A percentile compares a stretch with the other conserved stretches of the same genome.
Conservation (phyloP, 1,139 yeast genomes). For the Geotrichum cucujoidarum region DNA sequence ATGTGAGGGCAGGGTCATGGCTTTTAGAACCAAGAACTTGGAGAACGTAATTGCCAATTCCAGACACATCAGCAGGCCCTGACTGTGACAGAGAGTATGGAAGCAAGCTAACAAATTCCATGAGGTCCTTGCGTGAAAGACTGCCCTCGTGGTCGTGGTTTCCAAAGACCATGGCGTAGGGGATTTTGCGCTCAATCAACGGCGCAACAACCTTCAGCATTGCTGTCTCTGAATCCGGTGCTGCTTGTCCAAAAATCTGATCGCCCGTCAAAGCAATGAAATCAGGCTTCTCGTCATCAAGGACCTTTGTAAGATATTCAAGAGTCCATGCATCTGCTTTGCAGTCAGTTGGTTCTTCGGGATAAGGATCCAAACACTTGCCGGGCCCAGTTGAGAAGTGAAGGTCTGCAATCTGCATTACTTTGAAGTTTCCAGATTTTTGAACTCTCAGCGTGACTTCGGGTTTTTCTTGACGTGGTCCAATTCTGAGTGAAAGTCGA, state of each 20-base stretch:
- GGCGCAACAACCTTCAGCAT: constrained; percentile 73
- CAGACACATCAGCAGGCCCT: constrained; percentile 65
- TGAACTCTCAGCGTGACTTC: constrained; percentile 37
- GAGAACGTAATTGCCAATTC: constrained; percentile 73
- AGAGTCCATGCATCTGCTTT: constrained; percentile 70
- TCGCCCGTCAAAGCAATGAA: constrained; percentile 84
- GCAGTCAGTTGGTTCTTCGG: constrained; percentile 46
- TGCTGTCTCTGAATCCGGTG: constrained; percentile 77
- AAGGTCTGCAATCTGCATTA: constrained; percentile 80
- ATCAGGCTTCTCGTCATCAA: constrained; percentile 73
- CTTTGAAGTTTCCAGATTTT: constrained; percentile 53
- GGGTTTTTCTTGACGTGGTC: constrained; percentile 33
- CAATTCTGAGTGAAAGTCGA: constrained; percentile 38
- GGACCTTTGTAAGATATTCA: constrained; percentile 53
- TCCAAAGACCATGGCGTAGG: constrained; percentile 77
- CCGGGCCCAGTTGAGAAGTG: constrained; percentile 81
- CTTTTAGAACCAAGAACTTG: constrained; percentile 44
- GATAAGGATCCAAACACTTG: constrained; percentile 64
- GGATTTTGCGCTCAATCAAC: constrained; percentile 58
- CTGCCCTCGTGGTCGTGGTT: constrained; percentile 83
- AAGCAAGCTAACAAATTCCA: constrained; percentile 49
- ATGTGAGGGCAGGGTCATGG: constrained; percentile 47
- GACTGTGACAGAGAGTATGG: constrained; percentile 62
- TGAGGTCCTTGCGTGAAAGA: constrained; percentile 53
- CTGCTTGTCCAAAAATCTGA: constrained; percentile 63